Evolutionary conservation across 2,329 filamentous ascomycete species (phyloP), one percentile per base, ranked within the genome.

Genomic region (Dothidotthia symphoricarpi): DNA sequence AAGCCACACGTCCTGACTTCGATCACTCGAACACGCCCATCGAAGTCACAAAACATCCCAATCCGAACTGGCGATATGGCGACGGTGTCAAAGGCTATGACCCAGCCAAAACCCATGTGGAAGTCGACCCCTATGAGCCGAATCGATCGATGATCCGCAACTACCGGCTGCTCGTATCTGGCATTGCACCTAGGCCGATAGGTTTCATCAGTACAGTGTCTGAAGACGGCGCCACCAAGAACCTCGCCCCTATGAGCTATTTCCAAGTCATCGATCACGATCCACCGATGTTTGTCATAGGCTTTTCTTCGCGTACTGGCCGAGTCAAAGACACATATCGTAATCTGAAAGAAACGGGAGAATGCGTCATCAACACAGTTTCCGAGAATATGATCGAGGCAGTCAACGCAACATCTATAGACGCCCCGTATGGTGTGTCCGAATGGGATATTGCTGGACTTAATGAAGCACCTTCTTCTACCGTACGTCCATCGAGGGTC

Each of bases 331-430:
- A 59, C 16, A 56, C 47, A 8, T 46, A 51, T 13, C 29, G 29
- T 1, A 59, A 60, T 25, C 32, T 59, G 13, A 34, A 41, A 17
- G 49, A 51, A 14, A 56, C 52, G 1, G 49, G 50, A 2, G 55
- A 60, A 28, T 57, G 53, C 26, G 50, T 53, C 41, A 83, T 95
- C 70, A 94, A 90, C 70, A 84, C 93, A 55, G 84, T 95, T 57
- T 81, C 78, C 8, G 88, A 94, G 69, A 76, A 81, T 61, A 91
- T 83, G 61, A 58, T 90, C 55, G 88, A 95, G 71, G 88, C 88
- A 0, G 88, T 87, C 37, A 95, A 94, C 67, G 72, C 82, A 6
- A 78, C 83, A 3, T 76, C 76, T 35, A 79, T 91, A 55, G 85
- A 94, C 63, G 78, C 86, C 0, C 88, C 88, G 0, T 82, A 83